Base-by-base conservation (phyloP, 129 eudicot genomes). In the Logfia minima region DNA sequence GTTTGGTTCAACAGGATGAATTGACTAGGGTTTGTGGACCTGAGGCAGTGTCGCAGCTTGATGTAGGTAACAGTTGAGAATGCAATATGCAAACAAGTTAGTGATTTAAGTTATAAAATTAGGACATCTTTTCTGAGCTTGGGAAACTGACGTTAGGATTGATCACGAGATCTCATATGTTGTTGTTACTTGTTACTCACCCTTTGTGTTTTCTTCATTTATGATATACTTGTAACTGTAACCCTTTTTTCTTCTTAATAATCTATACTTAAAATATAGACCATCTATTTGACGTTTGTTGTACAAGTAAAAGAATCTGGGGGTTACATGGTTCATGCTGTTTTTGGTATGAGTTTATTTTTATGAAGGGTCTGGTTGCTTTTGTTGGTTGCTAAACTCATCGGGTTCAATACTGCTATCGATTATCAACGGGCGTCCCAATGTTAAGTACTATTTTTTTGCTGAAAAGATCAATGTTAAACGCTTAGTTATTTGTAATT, bases 11-110 rank as follows among this genome's bases (percentile, higher is more conserved):
- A 84, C 91, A 92, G 97, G 96, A 84, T 68, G 92, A 92, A 59
- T 71, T 92, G 75, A 83, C 85, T 39, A 85, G 84, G 87, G 8
- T 87, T 76, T 85, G 81, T 45, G 96, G 97, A 5, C 85, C 96
- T 11, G 92, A 87, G 34, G 85, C 85, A 41, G 83, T 91, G 34
- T 77, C 88, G 26, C 82, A 85, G 67, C 83, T 89, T 23, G 92
- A 85, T 79, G 86, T 82, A 74, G 90, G 86, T 39, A 81, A 89
- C 82, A 83, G 87, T 72, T 91, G 85, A 90, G 77, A 13, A 60
- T 39, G 60, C 70, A 39, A 16, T 61, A 37, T 34, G 29, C 64
- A 58, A 34, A 5, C 55, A 58, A 9, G 77, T 73, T 73, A 73
- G 78, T 23, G 14, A 61, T 60, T 74, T 0, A 61, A 22, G 56